Conservation (phyloP, 805 yeast genomes). For the Torulaspora microellipsoides region DNA sequence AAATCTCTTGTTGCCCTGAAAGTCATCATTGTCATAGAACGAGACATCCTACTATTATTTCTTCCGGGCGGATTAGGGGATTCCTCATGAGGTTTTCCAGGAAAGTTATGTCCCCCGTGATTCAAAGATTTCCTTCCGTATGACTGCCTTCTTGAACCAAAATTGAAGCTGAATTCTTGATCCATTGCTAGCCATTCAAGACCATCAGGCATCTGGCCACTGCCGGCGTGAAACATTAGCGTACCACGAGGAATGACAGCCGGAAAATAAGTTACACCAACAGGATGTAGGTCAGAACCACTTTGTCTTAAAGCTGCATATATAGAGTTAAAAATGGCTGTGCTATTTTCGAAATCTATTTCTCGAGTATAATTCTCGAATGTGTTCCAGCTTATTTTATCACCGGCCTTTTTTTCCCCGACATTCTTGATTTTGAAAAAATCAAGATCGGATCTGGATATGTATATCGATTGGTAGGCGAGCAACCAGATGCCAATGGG, state of each 20-base stretch:
- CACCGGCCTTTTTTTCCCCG: no score
- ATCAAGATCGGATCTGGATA: no score
- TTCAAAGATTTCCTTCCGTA: conserved; percentile 20
- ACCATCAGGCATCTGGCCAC: conserved; percentile 40
- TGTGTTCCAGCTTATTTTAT: conserved; percentile 17
- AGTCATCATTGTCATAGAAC: conserved; percentile 37
- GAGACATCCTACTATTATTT: conserved; percentile 1
- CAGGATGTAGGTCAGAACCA: conserved; percentile 48
- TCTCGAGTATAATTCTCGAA: conserved; percentile 25
- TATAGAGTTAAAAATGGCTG: conserved; percentile 53
- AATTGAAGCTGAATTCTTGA: conserved; percentile 53
- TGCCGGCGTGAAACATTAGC: conserved; percentile 50
- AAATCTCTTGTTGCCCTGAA: conserved; percentile 46
- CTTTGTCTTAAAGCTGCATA: conserved; percentile 50
- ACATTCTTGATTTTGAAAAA: no score
- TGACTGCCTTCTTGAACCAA: conserved; percentile 33
- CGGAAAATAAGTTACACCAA: conserved; percentile 55
- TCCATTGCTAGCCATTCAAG: conserved; percentile 66
- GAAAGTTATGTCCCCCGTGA: conserved; percentile 11
- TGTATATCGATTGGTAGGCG: no score
- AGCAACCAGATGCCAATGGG: no score
- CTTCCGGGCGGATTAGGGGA: not conserved
- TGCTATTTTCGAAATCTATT: conserved; percentile 45
- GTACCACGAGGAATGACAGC: conserved; percentile 60
- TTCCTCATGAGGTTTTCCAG: conserved; percentile 11